phyloP scores from a whole-genome alignment of 192 early-diverging fungal species.

The Linnemannia elongata region DNA sequence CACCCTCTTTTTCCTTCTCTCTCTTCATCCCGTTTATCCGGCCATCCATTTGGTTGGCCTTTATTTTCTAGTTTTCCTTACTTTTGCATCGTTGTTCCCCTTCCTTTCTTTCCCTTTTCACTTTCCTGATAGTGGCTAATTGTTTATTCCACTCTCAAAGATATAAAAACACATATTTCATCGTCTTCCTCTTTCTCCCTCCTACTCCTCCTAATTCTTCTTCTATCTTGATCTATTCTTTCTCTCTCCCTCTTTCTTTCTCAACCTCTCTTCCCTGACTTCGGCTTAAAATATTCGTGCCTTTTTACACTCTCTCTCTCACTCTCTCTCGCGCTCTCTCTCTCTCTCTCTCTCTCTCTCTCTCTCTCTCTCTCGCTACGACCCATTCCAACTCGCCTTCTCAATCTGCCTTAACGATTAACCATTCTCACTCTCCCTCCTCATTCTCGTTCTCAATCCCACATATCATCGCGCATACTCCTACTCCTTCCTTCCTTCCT shows the following conservation, averaged over 20 bases:
- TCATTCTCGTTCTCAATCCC: background rate
- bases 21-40: background rate
- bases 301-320: too few species aligned
- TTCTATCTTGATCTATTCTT: background rate
- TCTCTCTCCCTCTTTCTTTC: background rate
- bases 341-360: too few species aligned
- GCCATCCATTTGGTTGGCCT: background rate
- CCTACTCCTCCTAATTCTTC: background rate
- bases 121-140: background rate
- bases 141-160: background rate
- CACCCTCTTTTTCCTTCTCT: background rate
- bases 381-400: background rate
- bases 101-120: background rate
- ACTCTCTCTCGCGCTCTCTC: too few species aligned
- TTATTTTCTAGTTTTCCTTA: background rate
- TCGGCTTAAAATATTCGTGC: background rate
- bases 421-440: background rate
- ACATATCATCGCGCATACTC: background rate
- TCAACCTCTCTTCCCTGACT: background rate
- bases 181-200: background rate
- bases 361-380: background rate
- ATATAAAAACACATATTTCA: background rate
- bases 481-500: background rate
- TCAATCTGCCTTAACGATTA: background rate
- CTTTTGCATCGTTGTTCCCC: background rate